Base-by-base conservation (phyloP, 768 basidiomycete species). In the Rhizopogon vinicolor region DNA sequence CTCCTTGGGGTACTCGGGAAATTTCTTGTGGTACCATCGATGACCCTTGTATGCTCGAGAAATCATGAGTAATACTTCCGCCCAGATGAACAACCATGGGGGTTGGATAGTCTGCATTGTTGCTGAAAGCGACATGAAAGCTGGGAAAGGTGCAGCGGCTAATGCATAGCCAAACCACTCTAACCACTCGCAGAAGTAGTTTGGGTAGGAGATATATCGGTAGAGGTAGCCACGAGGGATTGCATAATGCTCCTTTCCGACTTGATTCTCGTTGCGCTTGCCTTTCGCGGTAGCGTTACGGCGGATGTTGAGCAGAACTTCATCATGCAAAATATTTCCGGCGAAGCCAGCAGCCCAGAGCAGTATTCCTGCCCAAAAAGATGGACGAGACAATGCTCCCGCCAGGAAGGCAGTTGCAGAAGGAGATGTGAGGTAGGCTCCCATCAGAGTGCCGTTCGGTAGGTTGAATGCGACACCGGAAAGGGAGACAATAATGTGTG, bases 141-240 rank as follows among this genome's bases (percentile, higher is more conserved):
- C 52, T 18, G 78, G 82, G 0, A 77, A 7, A 1, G 86, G 83
- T 5, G 82, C 73, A 3, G 90, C 81, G 6, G 91, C 89, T 40
- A 97, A 67, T 1, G 91, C 88, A 68, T 87, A 98, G 7, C 90
- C 93, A 9, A 83, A 60, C 94, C 95, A 98, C 71, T 98, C 96
- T 53, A 88, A 56, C 96, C 96, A 98, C 67, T 98, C 96, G 71
- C 87, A 93, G 18, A 93, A 73, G 73, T 98, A 98, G 69, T 97
- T 93, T 9, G 96, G 96, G 73, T 86, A 96, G 6, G 93, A 92
- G 62, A 98, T 75, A 64, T 82, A 86, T 42, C 68, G 63, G 76
- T 89, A 97, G 16, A 96, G 73, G 19, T 83, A 79, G 0, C 89
- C 91, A 50, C 86, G 80, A 0, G 96, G 93, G 56, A 94, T 86